phyloP scores from a whole-genome alignment of 495 filamentous ascomycete species.

The Aspergillus carlsbadensis region DNA sequence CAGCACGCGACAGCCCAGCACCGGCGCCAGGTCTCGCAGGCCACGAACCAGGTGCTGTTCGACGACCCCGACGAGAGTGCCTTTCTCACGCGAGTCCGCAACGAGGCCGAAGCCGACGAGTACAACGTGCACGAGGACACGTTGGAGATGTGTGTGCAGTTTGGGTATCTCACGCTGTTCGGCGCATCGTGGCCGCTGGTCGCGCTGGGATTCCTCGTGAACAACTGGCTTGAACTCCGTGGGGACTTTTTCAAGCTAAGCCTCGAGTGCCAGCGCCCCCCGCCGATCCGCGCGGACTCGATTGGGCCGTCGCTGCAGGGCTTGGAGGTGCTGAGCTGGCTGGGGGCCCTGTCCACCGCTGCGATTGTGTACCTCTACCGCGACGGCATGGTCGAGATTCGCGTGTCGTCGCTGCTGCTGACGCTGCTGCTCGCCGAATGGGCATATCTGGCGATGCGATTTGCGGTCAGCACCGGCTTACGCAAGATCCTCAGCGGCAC shows the following conservation, averaged over 20 bases:
- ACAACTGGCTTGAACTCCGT: constrained; percentile 94
- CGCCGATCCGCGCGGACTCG: constrained; percentile 82
- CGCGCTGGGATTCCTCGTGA: constrained; percentile 80
- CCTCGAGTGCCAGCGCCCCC: constrained; percentile 80
- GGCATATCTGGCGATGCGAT: constrained; percentile 68
- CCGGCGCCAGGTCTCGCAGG: constrained; percentile 26
- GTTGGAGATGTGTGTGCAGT: constrained; percentile 48
- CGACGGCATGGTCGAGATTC: constrained; percentile 59
- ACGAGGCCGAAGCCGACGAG: constrained; percentile 74
- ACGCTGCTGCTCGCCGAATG: constrained; percentile 82
- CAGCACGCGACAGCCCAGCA: constrained; percentile 16
- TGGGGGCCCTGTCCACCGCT: constrained; percentile 80
- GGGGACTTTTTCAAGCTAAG: constrained; percentile 93
- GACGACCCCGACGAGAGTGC: constrained; percentile 67
- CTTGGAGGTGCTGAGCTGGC: constrained; percentile 84
- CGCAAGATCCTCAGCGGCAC: constrained; percentile 75
- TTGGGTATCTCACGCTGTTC: constrained; percentile 82
- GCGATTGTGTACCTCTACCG: constrained; percentile 87
- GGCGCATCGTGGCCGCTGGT: constrained; percentile 91
- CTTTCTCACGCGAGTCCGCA: constrained; percentile 75
- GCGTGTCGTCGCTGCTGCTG: constrained; percentile 71
- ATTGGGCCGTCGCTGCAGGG: constrained; percentile 90
- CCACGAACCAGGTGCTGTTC: constrained; percentile 30
- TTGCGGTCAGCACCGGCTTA: constrained; percentile 64
- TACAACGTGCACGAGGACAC: constrained; percentile 71